Base-by-base conservation (phyloP, 179 eudicot genomes). In the Actinidia chinensis region DNA sequence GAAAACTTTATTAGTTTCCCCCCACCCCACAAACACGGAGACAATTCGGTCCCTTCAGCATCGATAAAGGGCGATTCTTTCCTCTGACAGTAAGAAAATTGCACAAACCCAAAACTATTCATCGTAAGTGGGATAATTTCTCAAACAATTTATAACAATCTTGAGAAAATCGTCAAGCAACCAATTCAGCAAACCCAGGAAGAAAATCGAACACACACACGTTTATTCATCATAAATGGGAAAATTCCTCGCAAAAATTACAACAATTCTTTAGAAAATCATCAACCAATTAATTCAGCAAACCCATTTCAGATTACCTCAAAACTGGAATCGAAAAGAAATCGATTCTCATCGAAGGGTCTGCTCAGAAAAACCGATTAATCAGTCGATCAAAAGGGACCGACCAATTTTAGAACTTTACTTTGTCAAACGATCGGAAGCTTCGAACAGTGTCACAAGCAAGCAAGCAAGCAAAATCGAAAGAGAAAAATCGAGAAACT, bases 361-460 rank as follows among this genome's bases (percentile, higher is more conserved):
- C 66, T 20, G 59, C 50, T 13, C 65, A 36, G 65, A 56, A 73
- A 5, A 14, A 40, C 18, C 36, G 20, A 73, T 73, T 20, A 14
- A 73, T 42, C 65, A 5, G 6, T 50, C 51, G 20, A 73, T 2
- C 33, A 58, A n/a, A 33, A 73, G 65, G 2, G 33, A 42, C 66
- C 76, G 33, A 20, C 66, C 76, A 28, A 73, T 22, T 55, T 33
- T 28, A 73, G 65, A 40, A 40, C 42, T 55, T 23, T 13, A 12
- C 50, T 56, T 73, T 73, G 9, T 9, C 55, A 17, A 36, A 56
- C 12, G 65, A 56, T 54, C 64, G 76, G 76, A 73, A 55, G 11
- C 64, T 73, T n/a, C 40, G 40, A 36, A 36, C 40, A 36, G 40
- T 36, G 40, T 36, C 25, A 12, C 20, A 10, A 11, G 20, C 12